Base-by-base conservation (phyloP, 2,329 filamentous ascomycete genomes). In the Tolypocladium album region DNA sequence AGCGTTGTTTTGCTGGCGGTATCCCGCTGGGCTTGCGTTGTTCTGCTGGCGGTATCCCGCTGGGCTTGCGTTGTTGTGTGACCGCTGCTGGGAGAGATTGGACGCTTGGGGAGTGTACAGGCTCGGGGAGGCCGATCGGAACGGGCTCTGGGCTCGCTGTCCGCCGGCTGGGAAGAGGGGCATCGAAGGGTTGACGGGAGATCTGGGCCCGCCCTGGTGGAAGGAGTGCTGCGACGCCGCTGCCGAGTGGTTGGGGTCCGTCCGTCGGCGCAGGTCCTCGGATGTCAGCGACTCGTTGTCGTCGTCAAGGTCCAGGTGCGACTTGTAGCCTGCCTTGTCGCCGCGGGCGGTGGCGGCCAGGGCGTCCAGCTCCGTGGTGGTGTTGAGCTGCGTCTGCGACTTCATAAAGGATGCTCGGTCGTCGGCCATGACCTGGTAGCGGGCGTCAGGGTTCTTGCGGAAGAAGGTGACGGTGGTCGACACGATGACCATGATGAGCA, bases 371-470 rank as follows among this genome's bases (percentile, higher is more conserved):
- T 97, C 92, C 9, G 92, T 96, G 5, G 88, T 90, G 20, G 80
- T 77, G 55, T 75, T 84, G 59, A 96, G 79, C 69, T 93, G 88
- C 6, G 89, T 89, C 73, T 94, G 89, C 17, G 92, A 96, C 79
- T 97, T 97, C 86, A 97, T 96, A 77, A 97, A 97, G 12, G 92
- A 97, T 58, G 90, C 91, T 67, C 93, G 88, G 74, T 97, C 93
- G 69, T 97, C 93, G 59, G 89, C 88, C 92, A 97, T 97, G 68
- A 91, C 92, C 75, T 96, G 91, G 76, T 97, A 97, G 63, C 92
- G 88, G 50, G 89, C 90, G 71, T 97, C 93, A 27, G 93, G 93
- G 76, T 97, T 95, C 82, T 95, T 95, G 63, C 90, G 90, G 72
- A 91, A 85, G 69, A 97, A 86, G 55, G 90, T 89, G 65, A 93